Conservation (phyloP, 78 protist species). For the Speleostelium caveatum region DNA sequence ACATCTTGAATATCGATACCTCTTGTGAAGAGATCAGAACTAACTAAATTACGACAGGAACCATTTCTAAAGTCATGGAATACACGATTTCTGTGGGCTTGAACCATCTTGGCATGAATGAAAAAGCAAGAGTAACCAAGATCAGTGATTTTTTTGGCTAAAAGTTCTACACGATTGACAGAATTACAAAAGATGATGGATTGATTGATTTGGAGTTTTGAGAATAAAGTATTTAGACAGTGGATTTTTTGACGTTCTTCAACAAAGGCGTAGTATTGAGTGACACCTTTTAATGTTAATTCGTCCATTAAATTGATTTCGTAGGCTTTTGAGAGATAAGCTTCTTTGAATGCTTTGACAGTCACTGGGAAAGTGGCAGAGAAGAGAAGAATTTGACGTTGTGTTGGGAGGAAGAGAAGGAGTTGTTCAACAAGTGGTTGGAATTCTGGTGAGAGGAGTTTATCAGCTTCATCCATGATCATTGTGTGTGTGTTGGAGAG, state of each 20-base stretch:
- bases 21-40: conserved; percentile 97
- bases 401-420: conserved; percentile 84
- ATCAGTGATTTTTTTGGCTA: conserved; percentile 96
- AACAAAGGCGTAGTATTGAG: conserved; percentile 99
- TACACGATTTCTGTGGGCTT: conserved; percentile 97
- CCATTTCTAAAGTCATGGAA: conserved; percentile 99
- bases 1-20: conserved; percentile 99
- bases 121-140: conserved; percentile 98
- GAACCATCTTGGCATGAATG: conserved; percentile 99
- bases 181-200: conserved; percentile 98
- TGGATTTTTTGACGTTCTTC: conserved; percentile 98
- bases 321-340: conserved; percentile 90
- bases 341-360: conserved; percentile 91
- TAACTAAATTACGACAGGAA: conserved; percentile 97
- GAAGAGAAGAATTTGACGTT: conserved; percentile 94
- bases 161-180: conserved; percentile 97
- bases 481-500: conserved; percentile 67
- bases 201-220: conserved; percentile 98
- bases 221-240: conserved; percentile 98
- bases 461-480: conserved; percentile 99
- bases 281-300: conserved; percentile 97
- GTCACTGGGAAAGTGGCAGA: conserved; percentile 99
- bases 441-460: conserved; percentile 97
- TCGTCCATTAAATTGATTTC: conserved; percentile 99
- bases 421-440: conserved; percentile 89